These are phyloP conservation scores for Phanerochaete carnosa DNA, from an alignment of 768 basidiomycete species.

Conservation along the genomic window DNA sequence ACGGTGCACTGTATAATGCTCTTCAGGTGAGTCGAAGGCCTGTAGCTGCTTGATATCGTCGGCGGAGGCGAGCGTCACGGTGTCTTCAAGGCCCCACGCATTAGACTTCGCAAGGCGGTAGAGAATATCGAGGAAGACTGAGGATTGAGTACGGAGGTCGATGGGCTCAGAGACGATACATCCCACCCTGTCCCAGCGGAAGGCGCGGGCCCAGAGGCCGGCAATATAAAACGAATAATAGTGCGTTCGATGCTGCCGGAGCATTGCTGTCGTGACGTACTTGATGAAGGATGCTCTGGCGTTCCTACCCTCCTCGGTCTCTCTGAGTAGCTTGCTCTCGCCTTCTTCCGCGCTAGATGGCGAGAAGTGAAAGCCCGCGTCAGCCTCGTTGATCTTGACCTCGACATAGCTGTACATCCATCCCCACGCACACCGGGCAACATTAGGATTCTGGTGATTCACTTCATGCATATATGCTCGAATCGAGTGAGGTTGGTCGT, in stretches of 20 bases:
- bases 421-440: not conserved
- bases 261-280: slow-evolving; percentile 1
- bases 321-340: not conserved
- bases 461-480: not conserved
- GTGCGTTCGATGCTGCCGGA: slow-evolving; percentile 5
- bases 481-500: not conserved
- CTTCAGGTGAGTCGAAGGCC: not conserved
- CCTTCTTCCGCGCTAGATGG: not conserved
- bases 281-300: not conserved
- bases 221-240: not conserved
- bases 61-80: not conserved
- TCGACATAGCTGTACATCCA: not conserved
- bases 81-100: not conserved
- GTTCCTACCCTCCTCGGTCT: not conserved
- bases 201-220: not conserved
- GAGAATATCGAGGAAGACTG: not conserved
- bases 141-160: not conserved
- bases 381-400: not conserved
- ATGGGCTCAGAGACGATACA: not conserved
- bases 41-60: not conserved
- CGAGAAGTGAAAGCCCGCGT: not conserved
- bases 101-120: not conserved
- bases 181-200: slow-evolving; percentile 2
- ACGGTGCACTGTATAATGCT: not conserved
- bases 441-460: not conserved